These are phyloP conservation scores for Hyphodiscus hymeniophilus DNA, from an alignment of 495 filamentous ascomycete species.

Conservation along the genomic window DNA sequence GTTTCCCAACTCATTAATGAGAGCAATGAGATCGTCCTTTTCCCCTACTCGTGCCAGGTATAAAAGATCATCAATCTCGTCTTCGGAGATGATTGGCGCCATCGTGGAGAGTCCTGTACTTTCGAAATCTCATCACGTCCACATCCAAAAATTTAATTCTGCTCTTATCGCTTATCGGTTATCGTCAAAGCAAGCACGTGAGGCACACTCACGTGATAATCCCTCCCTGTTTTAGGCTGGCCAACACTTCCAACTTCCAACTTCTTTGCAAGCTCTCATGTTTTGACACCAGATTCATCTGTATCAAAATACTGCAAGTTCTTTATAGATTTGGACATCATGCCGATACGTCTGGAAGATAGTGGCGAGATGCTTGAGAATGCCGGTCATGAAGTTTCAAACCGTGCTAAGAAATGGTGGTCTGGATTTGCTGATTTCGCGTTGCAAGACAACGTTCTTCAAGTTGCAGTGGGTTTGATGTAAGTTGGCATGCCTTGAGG, in stretches of 20 bases:
- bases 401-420: slow-evolving; percentile 37
- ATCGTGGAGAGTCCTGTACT: slow-evolving; percentile 23
- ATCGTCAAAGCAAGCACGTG: too few species aligned
- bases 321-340: not conserved
- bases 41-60: slow-evolving; percentile 76
- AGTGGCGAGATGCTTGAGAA: slow-evolving; percentile 15
- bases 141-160: not conserved
- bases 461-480: slow-evolving; percentile 72
- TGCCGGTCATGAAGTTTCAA: slow-evolving; percentile 14
- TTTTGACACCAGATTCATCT: not conserved
- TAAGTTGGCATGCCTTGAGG: slow-evolving; percentile 28
- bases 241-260: not conserved
- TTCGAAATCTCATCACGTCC: not conserved
- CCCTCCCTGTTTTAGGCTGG: not conserved
- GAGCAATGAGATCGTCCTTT: slow-evolving; percentile 53
- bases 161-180: not conserved
- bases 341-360: slow-evolving; percentile 17
- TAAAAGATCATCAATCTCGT: slow-evolving; percentile 81
- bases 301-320: not conserved
- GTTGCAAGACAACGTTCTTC: slow-evolving; percentile 65
- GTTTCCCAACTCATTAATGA: slow-evolving; percentile 47
- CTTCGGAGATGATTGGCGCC: slow-evolving; percentile 51
- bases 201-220: not conserved
- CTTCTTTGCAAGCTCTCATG: too few species aligned
- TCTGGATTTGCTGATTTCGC: slow-evolving; percentile 63